Percentiles rank a stretch among this genome's conserved stretches.
These are phyloP conservation scores for Camelina neglecta DNA, from an alignment of 345 rosid species.

Conservation along the genomic window DNA sequence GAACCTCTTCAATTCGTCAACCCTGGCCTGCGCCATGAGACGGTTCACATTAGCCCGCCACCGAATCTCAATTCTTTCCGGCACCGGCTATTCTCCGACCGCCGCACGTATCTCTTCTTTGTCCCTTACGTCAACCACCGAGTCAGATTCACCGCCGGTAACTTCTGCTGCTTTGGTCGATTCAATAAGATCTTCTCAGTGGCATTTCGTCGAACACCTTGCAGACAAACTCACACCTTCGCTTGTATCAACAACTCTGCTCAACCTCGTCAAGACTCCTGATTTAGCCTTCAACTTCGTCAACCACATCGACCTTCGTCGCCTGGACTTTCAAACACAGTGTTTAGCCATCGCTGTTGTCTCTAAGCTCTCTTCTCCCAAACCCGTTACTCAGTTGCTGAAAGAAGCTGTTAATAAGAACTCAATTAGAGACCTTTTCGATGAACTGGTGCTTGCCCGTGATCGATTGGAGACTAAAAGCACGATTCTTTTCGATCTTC, in stretches of 20 bases:
- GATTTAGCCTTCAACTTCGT: constrained; percentile 61
- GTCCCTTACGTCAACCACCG: constrained; percentile 14
- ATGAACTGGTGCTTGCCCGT: constrained; percentile 53
- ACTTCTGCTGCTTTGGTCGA: constrained; percentile 26
- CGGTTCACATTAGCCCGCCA: constrained; percentile 22
- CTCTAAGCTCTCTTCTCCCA: constrained; percentile 63
- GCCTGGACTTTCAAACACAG: constrained; percentile 58
- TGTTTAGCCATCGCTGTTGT: constrained; percentile 66
- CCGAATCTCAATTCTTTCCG: constrained; percentile 8
- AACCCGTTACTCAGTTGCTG: constrained; percentile 59
- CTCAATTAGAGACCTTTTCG: constrained; percentile 50
- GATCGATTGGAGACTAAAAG: constrained; percentile 57
- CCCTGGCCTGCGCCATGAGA: constrained; percentile 26
- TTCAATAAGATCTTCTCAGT: constrained; percentile 60
- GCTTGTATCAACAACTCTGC: constrained; percentile 54
- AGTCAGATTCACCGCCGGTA: constrained; percentile 25
- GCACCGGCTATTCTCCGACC: constrained; percentile 9
- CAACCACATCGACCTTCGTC: constrained; percentile 46
- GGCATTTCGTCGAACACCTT: constrained; percentile 78
- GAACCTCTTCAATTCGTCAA: neutral
- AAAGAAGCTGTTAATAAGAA: constrained; percentile 45
- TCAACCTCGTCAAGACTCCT: constrained; percentile 58
- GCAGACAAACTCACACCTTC: constrained; percentile 51
- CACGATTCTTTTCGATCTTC: constrained; percentile 58
- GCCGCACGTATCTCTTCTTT: constrained; percentile 40